Evolutionary conservation across 192 early-diverging fungal genomes (phyloP), one percentile per base, ranked within the genome.

Genomic region (Coemansia sp.): DNA sequence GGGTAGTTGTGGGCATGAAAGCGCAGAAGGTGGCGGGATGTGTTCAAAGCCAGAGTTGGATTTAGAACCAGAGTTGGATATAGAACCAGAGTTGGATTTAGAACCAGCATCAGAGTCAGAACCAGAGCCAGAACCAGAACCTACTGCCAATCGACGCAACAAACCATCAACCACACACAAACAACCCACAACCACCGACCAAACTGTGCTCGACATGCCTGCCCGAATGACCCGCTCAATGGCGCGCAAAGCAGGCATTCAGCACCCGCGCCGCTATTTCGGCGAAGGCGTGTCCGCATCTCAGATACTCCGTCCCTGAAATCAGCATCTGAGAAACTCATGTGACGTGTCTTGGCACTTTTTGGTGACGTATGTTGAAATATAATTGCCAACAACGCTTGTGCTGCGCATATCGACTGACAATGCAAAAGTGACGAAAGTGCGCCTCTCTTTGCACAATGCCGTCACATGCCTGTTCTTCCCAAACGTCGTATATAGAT

Each of bases 201-300:
- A 42, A 20, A 63, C 68, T n/a, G 62, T 62, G 49, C 38, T 60
- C 59, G 61, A 65, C 10, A 61, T 56, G 17, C 63, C 75, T 5
- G 25, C 12, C 38, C 66, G 75, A 24, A 72, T 78, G 63, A 78
- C 75, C 24, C 61, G 75, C 50, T 78, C 75, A n/a, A 71, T 78
- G 75, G 75, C 75, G 24, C 67, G 66, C 20, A 62, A 62, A 44
- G 44, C 61, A 4, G 75, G 75, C 56, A 63, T 78, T 15, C 59
- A 78, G 62, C 49, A 49, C 2, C 66, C 70, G 1, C 69, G 70
- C 38, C 61, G 75, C 3, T 55, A 66, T 44, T 78, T 71, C 58
- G 75, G 75, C 66, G 75, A 72, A 21, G 75, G 75, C 37, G 75
- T 78, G 15, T 68, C 69, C 5, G 50, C 70, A 18, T 66, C 75